Evolutionary conservation across 192 early-diverging fungal genomes (phyloP).

Genomic region (Podila epicladia): DNA sequence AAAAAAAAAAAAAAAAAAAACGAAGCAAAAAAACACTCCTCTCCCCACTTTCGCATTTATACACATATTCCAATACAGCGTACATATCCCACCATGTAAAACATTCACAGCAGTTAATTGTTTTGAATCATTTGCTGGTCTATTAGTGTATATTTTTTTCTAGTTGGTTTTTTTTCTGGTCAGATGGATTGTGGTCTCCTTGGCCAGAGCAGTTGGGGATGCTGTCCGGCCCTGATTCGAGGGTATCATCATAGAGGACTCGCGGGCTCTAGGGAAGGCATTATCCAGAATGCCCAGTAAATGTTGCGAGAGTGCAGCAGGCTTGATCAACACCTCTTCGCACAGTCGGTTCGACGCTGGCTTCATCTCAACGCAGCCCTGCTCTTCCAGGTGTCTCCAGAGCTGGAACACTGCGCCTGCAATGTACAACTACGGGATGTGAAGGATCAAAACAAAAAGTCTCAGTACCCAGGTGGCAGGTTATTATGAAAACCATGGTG

Average conservation of each 20-base stretch:
- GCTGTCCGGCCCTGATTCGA: constrained; percentile 19
- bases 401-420: constrained; percentile 46
- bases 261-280: constrained; percentile 43
- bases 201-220: constrained; percentile 23
- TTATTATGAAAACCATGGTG: not conserved
- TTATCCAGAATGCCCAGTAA: constrained; percentile 47
- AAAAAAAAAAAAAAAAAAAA: constrained; percentile 45
- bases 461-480: not conserved
- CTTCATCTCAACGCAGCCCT: constrained; percentile 45
- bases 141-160: not conserved
- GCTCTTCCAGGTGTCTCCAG: constrained; percentile 38
- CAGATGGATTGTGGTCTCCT: constrained; percentile 29
- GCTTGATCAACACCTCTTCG: constrained; percentile 48
- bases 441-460: not conserved
- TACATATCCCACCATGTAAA: not conserved
- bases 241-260: constrained; percentile 49
- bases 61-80: not conserved
- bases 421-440: constrained; percentile 28
- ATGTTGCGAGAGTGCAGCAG: constrained; percentile 43
- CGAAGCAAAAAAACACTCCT: constrained; percentile 2
- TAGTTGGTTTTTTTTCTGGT: constrained; percentile 7
- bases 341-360: constrained; percentile 47
- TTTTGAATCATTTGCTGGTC: not conserved
- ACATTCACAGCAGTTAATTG: not conserved
- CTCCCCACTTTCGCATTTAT: not conserved